These are phyloP conservation scores for Penicillium sp. DNA, from an alignment of 2,329 filamentous ascomycete species.

Conservation along the genomic window DNA sequence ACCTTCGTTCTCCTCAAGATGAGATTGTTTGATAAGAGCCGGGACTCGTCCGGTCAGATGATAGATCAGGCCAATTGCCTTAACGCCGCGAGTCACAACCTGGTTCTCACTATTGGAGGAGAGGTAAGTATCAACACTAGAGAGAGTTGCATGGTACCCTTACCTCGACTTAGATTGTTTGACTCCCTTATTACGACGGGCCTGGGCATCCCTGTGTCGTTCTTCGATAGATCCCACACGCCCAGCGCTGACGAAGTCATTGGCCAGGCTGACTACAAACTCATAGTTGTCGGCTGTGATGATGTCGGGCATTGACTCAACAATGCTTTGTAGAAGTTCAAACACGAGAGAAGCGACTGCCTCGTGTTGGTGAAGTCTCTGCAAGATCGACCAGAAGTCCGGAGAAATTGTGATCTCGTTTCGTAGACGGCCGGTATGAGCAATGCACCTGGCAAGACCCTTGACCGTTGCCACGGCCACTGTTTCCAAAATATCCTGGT, in stretches of 20 bases:
- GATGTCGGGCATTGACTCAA: slow-evolving; percentile 63
- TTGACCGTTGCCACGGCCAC: slow-evolving; percentile 67
- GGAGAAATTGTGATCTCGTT: slow-evolving; percentile 94
- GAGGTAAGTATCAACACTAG: slow-evolving; percentile 10
- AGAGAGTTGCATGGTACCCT: slow-evolving; percentile 21
- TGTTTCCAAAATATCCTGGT: slow-evolving; percentile 65
- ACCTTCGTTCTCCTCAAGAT: slow-evolving; percentile 79
- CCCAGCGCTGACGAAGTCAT: slow-evolving; percentile 79
- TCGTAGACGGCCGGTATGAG: slow-evolving; percentile 64
- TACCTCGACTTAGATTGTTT: slow-evolving; percentile 50
- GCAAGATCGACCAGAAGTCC: slow-evolving; percentile 90
- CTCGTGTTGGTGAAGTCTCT: slow-evolving; percentile 59
- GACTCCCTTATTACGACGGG: slow-evolving; percentile 46
- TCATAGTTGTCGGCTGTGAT: slow-evolving; percentile 96
- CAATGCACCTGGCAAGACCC: slow-evolving; percentile 71
- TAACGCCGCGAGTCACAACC: slow-evolving; percentile 65
- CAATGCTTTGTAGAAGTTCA: slow-evolving; percentile 70
- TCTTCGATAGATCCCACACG: slow-evolving; percentile 63
- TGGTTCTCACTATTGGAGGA: slow-evolving; percentile 52
- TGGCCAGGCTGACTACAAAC: slow-evolving; percentile 70
- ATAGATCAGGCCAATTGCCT: slow-evolving; percentile 72
- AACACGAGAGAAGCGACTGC: slow-evolving; percentile 73
- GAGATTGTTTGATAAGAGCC: slow-evolving; percentile 80
- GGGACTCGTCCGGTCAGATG: slow-evolving; percentile 74
- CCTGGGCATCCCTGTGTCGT: slow-evolving; percentile 54